A percentile compares a stretch with the other conserved stretches of the same genome.
These are phyloP conservation scores for Massariosphaeria phaeospora DNA, from an alignment of 495 filamentous ascomycete genomes.

Conservation along the genomic window DNA sequence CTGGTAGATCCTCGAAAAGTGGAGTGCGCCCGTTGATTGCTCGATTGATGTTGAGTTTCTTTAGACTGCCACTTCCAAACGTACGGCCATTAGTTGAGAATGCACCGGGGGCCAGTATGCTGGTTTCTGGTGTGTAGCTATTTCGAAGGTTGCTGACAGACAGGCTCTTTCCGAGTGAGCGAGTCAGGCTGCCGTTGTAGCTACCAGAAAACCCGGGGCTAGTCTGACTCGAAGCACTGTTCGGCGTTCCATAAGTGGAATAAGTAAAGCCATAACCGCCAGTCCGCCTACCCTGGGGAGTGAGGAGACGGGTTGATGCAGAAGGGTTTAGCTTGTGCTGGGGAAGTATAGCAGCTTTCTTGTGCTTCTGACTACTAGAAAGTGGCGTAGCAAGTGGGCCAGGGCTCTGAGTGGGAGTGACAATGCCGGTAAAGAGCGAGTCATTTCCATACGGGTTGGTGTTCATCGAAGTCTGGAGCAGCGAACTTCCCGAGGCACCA, in stretches of 20 bases:
- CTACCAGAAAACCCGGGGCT: conserved; percentile 64
- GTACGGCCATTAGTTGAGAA: conserved; percentile 67
- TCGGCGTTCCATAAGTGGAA: conserved; percentile 79
- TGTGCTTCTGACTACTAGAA: conserved; percentile 62
- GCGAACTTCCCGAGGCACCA: conserved; percentile 44
- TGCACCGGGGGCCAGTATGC: conserved; percentile 78
- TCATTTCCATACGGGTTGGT: conserved; percentile 79
- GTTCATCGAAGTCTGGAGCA: conserved; percentile 67
- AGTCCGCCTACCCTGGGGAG: conserved; percentile 63
- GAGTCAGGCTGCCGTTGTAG: conserved; percentile 58
- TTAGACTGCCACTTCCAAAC: conserved; percentile 63
- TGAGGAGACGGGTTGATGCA: conserved; percentile 69
- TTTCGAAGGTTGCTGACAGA: conserved; percentile 66
- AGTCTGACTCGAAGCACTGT: conserved; percentile 59
- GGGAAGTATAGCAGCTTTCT: conserved; percentile 72
- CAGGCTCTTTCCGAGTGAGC: conserved; percentile 56
- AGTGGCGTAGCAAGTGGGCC: conserved; percentile 86
- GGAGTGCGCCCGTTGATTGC: conserved; percentile 61
- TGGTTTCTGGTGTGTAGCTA: conserved; percentile 62
- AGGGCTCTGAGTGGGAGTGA: conserved; percentile 58
- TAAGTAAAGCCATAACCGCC: conserved; percentile 83
- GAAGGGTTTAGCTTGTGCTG: conserved; percentile 83
- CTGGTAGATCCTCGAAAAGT: conserved; percentile 41
- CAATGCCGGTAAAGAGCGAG: conserved; percentile 70
- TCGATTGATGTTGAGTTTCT: conserved; percentile 85